Evolutionary conservation across 2,329 filamentous ascomycete genomes (phyloP).

Genomic region (Allantophomopsis lycopodina): DNA sequence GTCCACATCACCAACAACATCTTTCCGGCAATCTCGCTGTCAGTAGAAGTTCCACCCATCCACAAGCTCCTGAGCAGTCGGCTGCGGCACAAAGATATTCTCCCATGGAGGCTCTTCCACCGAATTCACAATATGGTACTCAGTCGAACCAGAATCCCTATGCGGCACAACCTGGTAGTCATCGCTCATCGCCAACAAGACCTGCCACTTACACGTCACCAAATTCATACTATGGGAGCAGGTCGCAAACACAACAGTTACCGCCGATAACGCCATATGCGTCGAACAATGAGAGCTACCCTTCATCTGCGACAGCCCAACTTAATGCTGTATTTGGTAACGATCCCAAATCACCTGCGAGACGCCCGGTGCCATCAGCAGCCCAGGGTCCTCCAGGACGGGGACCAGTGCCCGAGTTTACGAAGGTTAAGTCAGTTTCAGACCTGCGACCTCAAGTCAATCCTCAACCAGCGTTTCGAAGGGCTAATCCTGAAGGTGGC

Average conservation of each 20-base stretch:
- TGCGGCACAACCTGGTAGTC: slow-evolving; percentile 28
- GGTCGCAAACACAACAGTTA: slow-evolving; percentile 45
- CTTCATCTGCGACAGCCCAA: slow-evolving; percentile 54
- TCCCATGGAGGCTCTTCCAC: slow-evolving; percentile 82
- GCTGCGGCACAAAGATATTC: slow-evolving; percentile 85
- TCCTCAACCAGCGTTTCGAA: slow-evolving; percentile 74
- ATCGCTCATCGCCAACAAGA: slow-evolving; percentile 69
- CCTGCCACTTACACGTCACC: slow-evolving; percentile 43
- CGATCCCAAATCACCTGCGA: slow-evolving; percentile 41
- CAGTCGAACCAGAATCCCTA: slow-evolving; percentile 37
- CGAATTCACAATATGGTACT: slow-evolving; percentile 63
- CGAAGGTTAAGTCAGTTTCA: slow-evolving; percentile 55
- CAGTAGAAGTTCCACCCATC: slow-evolving; percentile 43
- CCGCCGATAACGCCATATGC: slow-evolving; percentile 57
- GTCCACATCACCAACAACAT: slow-evolving; percentile 66
- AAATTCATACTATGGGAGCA: slow-evolving; percentile 39
- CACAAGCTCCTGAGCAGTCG: slow-evolving; percentile 62
- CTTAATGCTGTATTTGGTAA: slow-evolving; percentile 51
- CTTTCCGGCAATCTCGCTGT: slow-evolving; percentile 26
- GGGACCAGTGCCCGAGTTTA: slow-evolving; percentile 77
- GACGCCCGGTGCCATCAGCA: slow-evolving; percentile 33
- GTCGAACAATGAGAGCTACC: slow-evolving; percentile 54
- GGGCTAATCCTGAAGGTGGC: slow-evolving; percentile 90
- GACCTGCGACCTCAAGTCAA: slow-evolving; percentile 79
- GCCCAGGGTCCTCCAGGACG: slow-evolving; percentile 30